Evolutionary conservation across 2,329 filamentous ascomycete species (phyloP).

Genomic region (Rhexocercosporidium sp.): DNA sequence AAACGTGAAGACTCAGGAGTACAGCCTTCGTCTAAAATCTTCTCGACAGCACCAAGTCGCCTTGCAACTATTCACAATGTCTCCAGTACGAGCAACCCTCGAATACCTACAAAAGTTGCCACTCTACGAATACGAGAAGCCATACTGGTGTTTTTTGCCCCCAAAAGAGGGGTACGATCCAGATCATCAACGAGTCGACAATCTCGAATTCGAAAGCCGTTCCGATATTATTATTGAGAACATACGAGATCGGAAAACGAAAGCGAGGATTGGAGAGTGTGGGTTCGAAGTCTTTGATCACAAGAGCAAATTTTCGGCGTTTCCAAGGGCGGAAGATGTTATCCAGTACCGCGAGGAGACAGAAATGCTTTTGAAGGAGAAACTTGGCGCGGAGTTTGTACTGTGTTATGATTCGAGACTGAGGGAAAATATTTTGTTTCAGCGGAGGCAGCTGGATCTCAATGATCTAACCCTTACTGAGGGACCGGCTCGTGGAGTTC

Average conservation of each 20-base stretch:
- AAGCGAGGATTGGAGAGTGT: not conserved
- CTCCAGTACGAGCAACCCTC: conserved; percentile 19
- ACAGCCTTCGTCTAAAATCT: not conserved
- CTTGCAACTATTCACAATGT: conserved; percentile 16
- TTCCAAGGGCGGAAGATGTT: conserved; percentile 18
- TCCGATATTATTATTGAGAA: conserved; percentile 21
- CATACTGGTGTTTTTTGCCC: conserved; percentile 29
- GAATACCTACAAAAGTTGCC: conserved; percentile 29
- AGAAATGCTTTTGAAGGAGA: conserved; percentile 23
- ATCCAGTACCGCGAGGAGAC: conserved; percentile 24
- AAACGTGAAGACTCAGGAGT: not conserved
- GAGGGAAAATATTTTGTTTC: conserved; percentile 26
- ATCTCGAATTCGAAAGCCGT: conserved; percentile 28
- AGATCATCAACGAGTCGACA: conserved; percentile 23
- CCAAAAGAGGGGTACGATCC: conserved; percentile 27
- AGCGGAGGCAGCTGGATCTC: conserved; percentile 17
- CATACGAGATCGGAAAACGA: conserved; percentile 14
- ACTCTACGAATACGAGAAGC: conserved; percentile 29
- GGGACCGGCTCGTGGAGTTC: conserved; percentile 29
- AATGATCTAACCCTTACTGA: conserved; percentile 21
- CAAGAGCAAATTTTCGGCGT: conserved; percentile 17
- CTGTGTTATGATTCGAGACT: conserved; percentile 28
- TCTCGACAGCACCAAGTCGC: not conserved
- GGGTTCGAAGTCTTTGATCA: conserved; percentile 30
- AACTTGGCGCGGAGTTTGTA: conserved; percentile 22